These are phyloP conservation scores for Globisporangium nunn DNA, from an alignment of 352 stramenopile genomes.

Conservation along the genomic window DNA sequence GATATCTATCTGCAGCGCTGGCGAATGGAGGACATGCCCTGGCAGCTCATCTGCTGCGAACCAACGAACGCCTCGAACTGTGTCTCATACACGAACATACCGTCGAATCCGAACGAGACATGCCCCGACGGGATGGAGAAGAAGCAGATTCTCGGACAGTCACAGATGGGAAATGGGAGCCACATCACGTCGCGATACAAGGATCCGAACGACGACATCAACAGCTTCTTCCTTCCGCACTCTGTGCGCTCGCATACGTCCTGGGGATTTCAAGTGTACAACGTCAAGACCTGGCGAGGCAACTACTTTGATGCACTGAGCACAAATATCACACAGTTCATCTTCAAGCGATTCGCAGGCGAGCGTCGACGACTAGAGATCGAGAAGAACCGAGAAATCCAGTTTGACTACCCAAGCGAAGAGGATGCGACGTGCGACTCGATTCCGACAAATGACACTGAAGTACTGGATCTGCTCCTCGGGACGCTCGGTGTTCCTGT, in stretches of 20 bases:
- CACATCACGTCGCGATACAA: constrained; percentile 88
- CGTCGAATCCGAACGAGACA: constrained; percentile 19
- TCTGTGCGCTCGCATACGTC: constrained; percentile 79
- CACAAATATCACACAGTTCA: constrained; percentile 88
- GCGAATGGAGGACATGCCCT: constrained; percentile 91
- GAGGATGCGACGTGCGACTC: constrained; percentile 26
- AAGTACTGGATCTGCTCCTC: constrained; percentile 57
- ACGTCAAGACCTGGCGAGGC: constrained; percentile 90
- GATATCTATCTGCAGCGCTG: constrained; percentile 96
- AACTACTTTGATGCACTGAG: constrained; percentile 93
- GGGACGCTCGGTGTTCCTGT: constrained; percentile 61
- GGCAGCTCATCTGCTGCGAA: constrained; percentile 88
- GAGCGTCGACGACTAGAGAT: constrained; percentile 40
- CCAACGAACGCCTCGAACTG: constrained; percentile 49
- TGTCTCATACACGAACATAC: constrained; percentile 34
- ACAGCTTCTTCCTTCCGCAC: constrained; percentile 84
- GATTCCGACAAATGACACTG: constrained; percentile 48
- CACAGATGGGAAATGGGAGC: constrained; percentile 33
- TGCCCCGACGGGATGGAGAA: constrained; percentile 53
- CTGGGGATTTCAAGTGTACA: constrained; percentile 78
- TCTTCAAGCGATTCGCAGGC: constrained; percentile 67
- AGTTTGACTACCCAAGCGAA: constrained; percentile 48
- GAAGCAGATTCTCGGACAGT: constrained; percentile 57
- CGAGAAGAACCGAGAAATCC: constrained; percentile 22
- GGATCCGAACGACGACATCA: constrained; percentile 84